Base-by-base conservation (phyloP, 2,329 filamentous ascomycete genomes). In the Alternaria brassicicola region DNA sequence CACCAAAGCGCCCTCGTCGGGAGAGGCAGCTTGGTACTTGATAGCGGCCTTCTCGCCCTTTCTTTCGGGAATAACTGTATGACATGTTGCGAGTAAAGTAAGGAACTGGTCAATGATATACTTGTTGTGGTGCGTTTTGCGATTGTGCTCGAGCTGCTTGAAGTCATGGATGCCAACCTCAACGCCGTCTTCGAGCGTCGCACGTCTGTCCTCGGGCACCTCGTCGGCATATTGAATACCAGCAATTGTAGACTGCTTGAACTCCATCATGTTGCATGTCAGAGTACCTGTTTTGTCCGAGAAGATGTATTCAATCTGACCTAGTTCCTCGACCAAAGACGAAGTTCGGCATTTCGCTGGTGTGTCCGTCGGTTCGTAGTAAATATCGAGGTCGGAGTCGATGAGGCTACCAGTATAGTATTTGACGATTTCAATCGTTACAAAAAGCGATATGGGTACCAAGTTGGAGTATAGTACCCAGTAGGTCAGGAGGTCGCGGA, bases 211-310 rank as follows among this genome's bases (percentile, higher is more conserved):
- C 77, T 99, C 95, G 0, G 95, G 90, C 2, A 98, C 88, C 41
- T 94, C 92, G 52, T 95, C 93, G 12, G 92, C 90, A 73, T 99
- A 99, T 78, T 97, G 94, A 52, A 98, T 89, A 25, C 95, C 95
- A 25, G 88, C 92, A 72, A 99, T 98, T 0, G 91, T 90, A 71
- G 91, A 96, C 78, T 98, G 93, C 75, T 93, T 93, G 78, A 98
- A 99, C 77, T 98, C 94, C 95, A 99, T 98, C 84, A 92, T 89
- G 74, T 98, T 98, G 80, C 93, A 96, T n/a, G 94, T 98, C 71
- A 98, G 82, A 4, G 94, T 98, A 41, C 94, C 94, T 1, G 94
- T 98, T 82, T 98, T 98, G 82, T 98, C 94, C 0, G 93, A 97
- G 77, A 99, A 99, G 64, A 99, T 95, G 72, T 96, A 99, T 73